Base-by-base conservation (phyloP, 805 yeast species). In the Wickerhamomyces canadensis region DNA sequence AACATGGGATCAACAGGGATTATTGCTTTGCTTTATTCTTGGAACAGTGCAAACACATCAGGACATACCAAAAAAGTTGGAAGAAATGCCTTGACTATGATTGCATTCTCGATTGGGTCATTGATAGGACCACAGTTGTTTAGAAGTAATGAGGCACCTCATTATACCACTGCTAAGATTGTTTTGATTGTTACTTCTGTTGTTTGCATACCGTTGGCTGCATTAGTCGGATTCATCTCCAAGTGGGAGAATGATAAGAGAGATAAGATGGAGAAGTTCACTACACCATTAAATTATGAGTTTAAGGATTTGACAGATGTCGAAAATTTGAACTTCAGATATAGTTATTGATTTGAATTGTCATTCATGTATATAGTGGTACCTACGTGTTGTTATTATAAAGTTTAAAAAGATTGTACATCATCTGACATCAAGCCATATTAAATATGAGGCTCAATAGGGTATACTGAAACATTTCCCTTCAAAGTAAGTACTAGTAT, bases 121-220 rank as follows among this genome's bases (percentile, higher is more conserved):
- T 58, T 82, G 41, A 63, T 77, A 34, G 85, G 84, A 0, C 84
- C 87, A 3, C 83, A 78, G 48, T 59, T 77, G 48, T 78, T 79
- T 57, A 68, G 74, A 44, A 64, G 64, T 0, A 45, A 62, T 14
- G 67, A 73, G 38, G 68, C 72, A 11, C 84, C 84, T 22, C 56
- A 62, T 13, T 80, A 76, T 46, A 62, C 57, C 13, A 70, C 79
- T 9, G 86, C 84, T 8, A 77, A 78, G 48, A 68, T 76, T 23
- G 70, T 78, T 0, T 58, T 78, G 32, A 54, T 79, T 37, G 74
- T 68, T 1, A 68, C 80, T 4, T 72, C 74, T 34, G 60, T 67
- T 28, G 68, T 66, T 1, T 66, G 68, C 44, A 56, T 66, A 26
- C 77, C 74, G 22, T 43, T 66, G 34, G 65, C 67, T 30, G 50